phyloP scores from a whole-genome alignment of 2,329 filamentous ascomycete genomes.

The Hymenoscyphus repandus region DNA sequence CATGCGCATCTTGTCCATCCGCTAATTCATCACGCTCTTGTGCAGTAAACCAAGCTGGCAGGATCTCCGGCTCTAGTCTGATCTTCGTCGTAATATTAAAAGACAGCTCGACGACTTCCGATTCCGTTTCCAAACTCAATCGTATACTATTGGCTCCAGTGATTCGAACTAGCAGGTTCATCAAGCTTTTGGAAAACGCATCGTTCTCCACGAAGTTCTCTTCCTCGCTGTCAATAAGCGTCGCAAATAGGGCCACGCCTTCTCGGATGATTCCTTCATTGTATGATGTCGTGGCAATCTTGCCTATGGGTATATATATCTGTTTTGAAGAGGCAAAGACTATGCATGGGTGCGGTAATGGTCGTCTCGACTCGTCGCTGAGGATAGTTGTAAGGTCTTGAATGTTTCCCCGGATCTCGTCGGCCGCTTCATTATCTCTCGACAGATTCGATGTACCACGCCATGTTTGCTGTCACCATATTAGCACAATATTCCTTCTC shows the following conservation, averaged over 20 bases:
- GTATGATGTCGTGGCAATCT: slow-evolving; percentile 79
- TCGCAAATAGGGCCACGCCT: slow-evolving; percentile 81
- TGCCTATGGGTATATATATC: slow-evolving; percentile 83
- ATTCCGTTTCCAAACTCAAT: slow-evolving; percentile 77
- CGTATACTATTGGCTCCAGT: slow-evolving; percentile 67
- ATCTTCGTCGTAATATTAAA: slow-evolving; percentile 98
- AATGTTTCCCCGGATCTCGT: slow-evolving; percentile 56
- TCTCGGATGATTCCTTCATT: slow-evolving; percentile 83
- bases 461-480: slow-evolving; percentile 48
- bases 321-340: slow-evolving; percentile 80
- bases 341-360: slow-evolving; percentile 87
- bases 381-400: slow-evolving; percentile 66
- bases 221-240: slow-evolving; percentile 92
- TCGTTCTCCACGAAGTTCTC: slow-evolving; percentile 88
- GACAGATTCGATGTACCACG: slow-evolving; percentile 55
- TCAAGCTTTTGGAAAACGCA: slow-evolving; percentile 79
- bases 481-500: neutral
- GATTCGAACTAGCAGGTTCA: slow-evolving; percentile 77
- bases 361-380: slow-evolving; percentile 81
- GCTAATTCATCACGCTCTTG: slow-evolving; percentile 32
- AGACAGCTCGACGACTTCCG: slow-evolving; percentile 82
- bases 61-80: slow-evolving; percentile 76
- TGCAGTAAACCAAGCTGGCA: slow-evolving; percentile 86
- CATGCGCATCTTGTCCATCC: slow-evolving; percentile 42
- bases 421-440: slow-evolving; percentile 55